Base-by-base conservation (phyloP, 352 stramenopile species). In the Blastocystis sp. region DNA sequence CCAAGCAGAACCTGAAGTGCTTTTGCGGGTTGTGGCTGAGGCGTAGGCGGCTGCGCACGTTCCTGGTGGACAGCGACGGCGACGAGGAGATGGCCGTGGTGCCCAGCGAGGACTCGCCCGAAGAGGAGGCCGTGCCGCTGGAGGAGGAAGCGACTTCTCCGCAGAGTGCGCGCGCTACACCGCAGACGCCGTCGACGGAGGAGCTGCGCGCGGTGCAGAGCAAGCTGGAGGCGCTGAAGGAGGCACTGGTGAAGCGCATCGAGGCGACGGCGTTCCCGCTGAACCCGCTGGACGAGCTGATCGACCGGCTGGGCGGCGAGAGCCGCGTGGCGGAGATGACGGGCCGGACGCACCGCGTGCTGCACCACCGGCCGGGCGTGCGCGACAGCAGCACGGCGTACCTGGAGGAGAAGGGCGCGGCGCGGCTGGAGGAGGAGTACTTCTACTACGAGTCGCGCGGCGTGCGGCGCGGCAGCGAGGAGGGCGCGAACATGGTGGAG, bases 311-410 rank as follows among this genome's bases (percentile, higher is more conserved):
- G 10, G 92, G 92, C n/a, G 92, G 92, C 34, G 61, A 84, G 89
- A 38, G 43, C 34, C 88, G 88, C 11, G 92, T 95, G 0, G 92
- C 92, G 34, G 92, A 94, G 89, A 91, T 94, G 90, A 94, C 93
- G 10, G 92, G 92, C 28, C 89, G 92, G 65, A 60, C 5, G 88
- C 86, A 70, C 77, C 77, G 77, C 2, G 52, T 87, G 48, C 62
- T 87, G 10, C 62, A 67, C 41, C 70, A 81, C 23, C 70, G 48
- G 43, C 70, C 70, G 19, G 70, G 70, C 4, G 14, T 62, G 10
- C 38, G 21, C 41, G 70, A 81, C 43, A 66, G 45, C 17, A 66
- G 45, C 11, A 81, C 70, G n/a, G 48, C 23, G 3, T 81, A 64
- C 21, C n/a, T 81, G 2, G 48, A 64, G 17, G 48, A 62, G 23